Evolutionary conservation across 2,329 filamentous ascomycete genomes (phyloP).

Genomic region (Ilyonectria sp.): DNA sequence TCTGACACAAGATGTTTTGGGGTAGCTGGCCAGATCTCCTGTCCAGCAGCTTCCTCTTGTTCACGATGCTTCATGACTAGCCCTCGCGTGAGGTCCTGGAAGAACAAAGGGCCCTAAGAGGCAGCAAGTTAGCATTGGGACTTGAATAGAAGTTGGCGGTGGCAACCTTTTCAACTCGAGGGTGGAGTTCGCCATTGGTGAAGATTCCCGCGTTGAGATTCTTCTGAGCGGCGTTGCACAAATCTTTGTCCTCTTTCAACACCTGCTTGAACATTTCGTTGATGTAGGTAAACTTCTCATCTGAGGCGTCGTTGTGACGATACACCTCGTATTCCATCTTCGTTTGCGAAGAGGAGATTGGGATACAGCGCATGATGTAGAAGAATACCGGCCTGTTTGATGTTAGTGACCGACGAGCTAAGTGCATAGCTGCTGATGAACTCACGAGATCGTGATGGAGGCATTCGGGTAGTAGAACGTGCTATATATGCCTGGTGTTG

Average conservation of each 20-base stretch:
- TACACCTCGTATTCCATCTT: conserved; percentile 61
- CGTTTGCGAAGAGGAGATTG: conserved; percentile 51
- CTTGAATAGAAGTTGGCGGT: too few species aligned
- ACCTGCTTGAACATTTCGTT: conserved; percentile 73
- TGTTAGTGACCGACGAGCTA: background rate
- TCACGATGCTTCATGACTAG: conserved; percentile 62
- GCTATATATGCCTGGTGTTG: conserved; percentile 52
- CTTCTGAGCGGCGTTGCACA: conserved; percentile 71
- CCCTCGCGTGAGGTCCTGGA: conserved; percentile 65
- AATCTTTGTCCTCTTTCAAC: conserved; percentile 74
- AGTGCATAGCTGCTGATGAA: background rate
- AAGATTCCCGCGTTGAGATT: conserved; percentile 75
- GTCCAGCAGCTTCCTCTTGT: conserved; percentile 59
- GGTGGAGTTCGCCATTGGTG: conserved; percentile 74
- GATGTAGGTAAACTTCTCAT: conserved; percentile 69
- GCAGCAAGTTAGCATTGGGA: background rate
- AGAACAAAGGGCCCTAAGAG: conserved; percentile 65
- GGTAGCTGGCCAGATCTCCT: conserved; percentile 66
- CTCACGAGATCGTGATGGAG: conserved; percentile 64
- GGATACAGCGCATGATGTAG: conserved; percentile 74
- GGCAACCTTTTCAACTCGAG: conserved; percentile 63
- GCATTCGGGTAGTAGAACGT: conserved; percentile 66
- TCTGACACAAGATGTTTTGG: conserved; percentile 47
- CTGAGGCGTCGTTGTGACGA: conserved; percentile 69
- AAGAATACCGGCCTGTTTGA: conserved; percentile 59